Evolutionary conservation across 768 basidiomycete species (phyloP), one percentile per base, ranked within the genome.

Genomic region (Mycena albidolilacea): DNA sequence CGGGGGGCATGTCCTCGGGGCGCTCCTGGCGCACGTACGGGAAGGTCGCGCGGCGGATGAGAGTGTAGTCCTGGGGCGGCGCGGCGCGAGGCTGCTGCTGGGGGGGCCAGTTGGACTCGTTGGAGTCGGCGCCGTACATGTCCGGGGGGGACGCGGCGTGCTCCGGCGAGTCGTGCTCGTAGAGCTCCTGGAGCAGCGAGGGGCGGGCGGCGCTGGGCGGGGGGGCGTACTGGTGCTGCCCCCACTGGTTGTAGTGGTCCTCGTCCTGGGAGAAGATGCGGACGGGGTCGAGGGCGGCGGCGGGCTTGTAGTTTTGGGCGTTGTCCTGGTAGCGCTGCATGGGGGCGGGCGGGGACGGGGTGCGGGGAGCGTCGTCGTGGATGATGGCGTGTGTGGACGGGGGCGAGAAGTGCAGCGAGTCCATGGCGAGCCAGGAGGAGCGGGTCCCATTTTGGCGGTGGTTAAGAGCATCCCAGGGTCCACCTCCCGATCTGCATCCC

Each of bases 1-100:
- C 30, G 79, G 84, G 73, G 69, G 80, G 77, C 57, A 84, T 71
- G 54, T 76, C 80, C 75, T 89, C 87, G 64, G 87, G 86, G 69
- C 88, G 87, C 82, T 95, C 94, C 75, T 93, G 92, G 54, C 92
- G 88, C 64, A 92, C 92, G 78, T 91, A 92, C 58, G 94, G 94
- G 82, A 90, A 94, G 0, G 94, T 95, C 1, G 91, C 91, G 71
- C 94, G 87, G 61, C 94, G 92, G 66, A 82, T 81, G 73, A 86
- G 82, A 59, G 85, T 79, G 77, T 88, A 86, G 72, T 91, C 90
- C 52, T 85, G 80, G 38, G 80, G 79, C 39, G 80, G 79, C 15
- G 82, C 80, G 46, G 77, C 69, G 14, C 74, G 70, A 15, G 58
- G 67, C 60, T 67, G 71, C 17, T 48, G 58, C 19, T 59, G 65